Conservation (phyloP, 768 basidiomycete genomes). For the Trametes meyenii region DNA sequence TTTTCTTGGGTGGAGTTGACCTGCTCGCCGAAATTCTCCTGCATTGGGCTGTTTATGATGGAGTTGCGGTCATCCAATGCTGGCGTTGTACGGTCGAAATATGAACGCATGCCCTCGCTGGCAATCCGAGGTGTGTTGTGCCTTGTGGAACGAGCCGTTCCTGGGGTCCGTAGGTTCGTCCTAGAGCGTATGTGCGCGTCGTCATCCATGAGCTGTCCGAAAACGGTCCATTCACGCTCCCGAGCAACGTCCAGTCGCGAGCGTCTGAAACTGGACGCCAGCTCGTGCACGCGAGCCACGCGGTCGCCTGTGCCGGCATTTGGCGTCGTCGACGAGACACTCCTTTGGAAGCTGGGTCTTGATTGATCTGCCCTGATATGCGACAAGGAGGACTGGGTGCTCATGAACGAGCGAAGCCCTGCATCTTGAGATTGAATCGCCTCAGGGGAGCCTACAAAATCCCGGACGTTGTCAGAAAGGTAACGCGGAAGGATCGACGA, state of each 20-base stretch:
- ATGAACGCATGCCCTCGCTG: neutral
- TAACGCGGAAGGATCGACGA: neutral
- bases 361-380: neutral
- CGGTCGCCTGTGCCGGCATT: conserved; percentile 4
- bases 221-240: conserved; percentile 59
- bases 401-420: conserved; percentile 9
- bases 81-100: conserved; percentile 8
- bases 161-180: neutral
- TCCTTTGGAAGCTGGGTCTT: conserved; percentile 20
- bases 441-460: conserved; percentile 25
- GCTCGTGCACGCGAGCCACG: conserved; percentile 16
- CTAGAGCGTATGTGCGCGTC: conserved; percentile 22
- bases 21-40: neutral
- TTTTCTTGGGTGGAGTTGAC: neutral
- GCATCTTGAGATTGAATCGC: neutral
- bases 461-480: neutral
- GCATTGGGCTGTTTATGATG: neutral
- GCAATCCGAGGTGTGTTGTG: conserved; percentile 1
- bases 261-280: conserved; percentile 13
- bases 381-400: neutral
- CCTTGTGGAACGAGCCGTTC: conserved; percentile 8
- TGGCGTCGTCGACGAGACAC: conserved; percentile 13
- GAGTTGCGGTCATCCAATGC: neutral
- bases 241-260: conserved; percentile 4
- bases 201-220: conserved; percentile 71